Base-by-base conservation (phyloP, 257 asterid species). In the Hygrophila difformis region DNA sequence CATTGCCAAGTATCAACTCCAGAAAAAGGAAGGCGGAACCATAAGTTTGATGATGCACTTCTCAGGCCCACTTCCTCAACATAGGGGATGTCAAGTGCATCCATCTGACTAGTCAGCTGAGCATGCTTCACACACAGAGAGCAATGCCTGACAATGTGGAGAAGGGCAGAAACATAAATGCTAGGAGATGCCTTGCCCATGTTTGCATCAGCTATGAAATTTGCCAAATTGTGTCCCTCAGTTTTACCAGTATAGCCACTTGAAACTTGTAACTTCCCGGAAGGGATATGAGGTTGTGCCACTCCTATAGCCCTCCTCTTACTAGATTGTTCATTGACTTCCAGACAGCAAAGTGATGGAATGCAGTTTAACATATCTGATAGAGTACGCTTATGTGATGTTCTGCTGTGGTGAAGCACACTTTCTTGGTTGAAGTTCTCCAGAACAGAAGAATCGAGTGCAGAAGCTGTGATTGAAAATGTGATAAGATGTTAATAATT, bases 61-160 rank as follows among this genome's bases (percentile, higher is more conserved):
- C 94, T 77, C 49, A 80, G 68, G 39, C 94, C 95, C 64, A 91
- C 93, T 78, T 91, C 99, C 71, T 91, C 97, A 45, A 83, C 95
- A 64, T 68, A 91, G 21, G 99, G 94, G 51, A 83, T 83, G 62
- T 76, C 94, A 61, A 91, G 84, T 38, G 76, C 85, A 56, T 83
- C 93, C 99, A 91, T 91, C 70, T 91, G 99, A 63, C 95, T 86
- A 40, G 95, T 86, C 69, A 91, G 69, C 53, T 76, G 87, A 63
- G 97, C 95, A 70, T 91, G 99, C 52, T 91, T 91, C 59, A 91
- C 82, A 56, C 99, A 87, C 40, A 91, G 73, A 11, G 97, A 86
- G 66, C 95, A 91, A 63, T 86, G 99, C 62, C 94, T 83, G 39
- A 91, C 83, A 49, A 86, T 91, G 69, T 82, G 94, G 60, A 86